These are phyloP conservation scores for Thelonectria olida DNA, from an alignment of 2,329 filamentous ascomycete species.

Conservation along the genomic window DNA sequence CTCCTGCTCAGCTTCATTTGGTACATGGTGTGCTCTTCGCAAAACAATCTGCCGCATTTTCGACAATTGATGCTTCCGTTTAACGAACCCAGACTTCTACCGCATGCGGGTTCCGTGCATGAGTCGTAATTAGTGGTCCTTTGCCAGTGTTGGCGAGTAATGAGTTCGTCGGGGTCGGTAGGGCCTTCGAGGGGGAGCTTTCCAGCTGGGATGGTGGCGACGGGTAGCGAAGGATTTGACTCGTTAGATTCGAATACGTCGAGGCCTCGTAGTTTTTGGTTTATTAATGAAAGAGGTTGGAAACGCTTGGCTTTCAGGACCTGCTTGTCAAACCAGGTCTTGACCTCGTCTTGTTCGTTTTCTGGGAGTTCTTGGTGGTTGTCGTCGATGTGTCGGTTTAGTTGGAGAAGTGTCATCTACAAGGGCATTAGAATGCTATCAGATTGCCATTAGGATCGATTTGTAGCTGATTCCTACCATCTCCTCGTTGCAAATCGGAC, in stretches of 20 bases:
- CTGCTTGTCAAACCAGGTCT: conserved; percentile 96
- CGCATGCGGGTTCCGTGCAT: conserved; percentile 90
- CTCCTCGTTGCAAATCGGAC: conserved; percentile 98
- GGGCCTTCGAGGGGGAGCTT: conserved; percentile 53
- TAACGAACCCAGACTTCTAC: conserved; percentile 78
- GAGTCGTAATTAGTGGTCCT: conserved; percentile 75
- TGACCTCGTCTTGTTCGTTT: conserved; percentile 90
- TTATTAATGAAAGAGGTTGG: conserved; percentile 88
- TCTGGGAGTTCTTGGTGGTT: conserved; percentile 89
- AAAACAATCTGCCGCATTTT: conserved; percentile 92
- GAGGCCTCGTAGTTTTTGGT: conserved; percentile 91
- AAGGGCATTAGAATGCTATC: neutral
- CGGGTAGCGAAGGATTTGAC: conserved; percentile 53
- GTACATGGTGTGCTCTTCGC: conserved; percentile 98
- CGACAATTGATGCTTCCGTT: conserved; percentile 92
- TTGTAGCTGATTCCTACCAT: conserved; percentile 71
- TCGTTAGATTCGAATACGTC: conserved; percentile 96
- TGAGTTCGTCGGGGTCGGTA: conserved; percentile 86
- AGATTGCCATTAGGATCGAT: neutral
- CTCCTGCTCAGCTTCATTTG: conserved; percentile 96
- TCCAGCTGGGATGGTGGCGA: conserved; percentile 49
- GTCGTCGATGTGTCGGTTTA: conserved; percentile 89
- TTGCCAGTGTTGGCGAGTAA: conserved; percentile 92
- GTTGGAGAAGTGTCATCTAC: conserved; percentile 88
- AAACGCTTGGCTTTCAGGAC: conserved; percentile 93